Evolutionary conservation across 306 rosid species (phyloP).

Genomic region (Trifolium repens): DNA sequence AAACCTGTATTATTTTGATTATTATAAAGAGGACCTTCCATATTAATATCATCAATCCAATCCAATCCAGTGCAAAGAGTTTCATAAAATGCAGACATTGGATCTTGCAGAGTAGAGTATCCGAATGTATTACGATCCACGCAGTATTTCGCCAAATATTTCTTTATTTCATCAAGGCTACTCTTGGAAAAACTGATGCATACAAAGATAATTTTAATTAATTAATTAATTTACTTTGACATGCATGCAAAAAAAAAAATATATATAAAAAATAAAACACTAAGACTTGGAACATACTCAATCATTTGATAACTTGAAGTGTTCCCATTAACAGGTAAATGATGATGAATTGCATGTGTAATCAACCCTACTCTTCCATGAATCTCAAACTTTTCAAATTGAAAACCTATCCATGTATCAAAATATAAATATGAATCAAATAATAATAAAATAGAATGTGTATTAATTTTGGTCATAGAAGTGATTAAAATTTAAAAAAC

Average conservation of each 20-base stretch:
- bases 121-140: slow-evolving; percentile 47
- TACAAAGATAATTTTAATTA: not conserved
- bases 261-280: too few species aligned
- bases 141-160: slow-evolving; percentile 51
- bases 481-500: not conserved
- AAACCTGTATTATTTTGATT: slow-evolving; percentile 42
- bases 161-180: slow-evolving; percentile 57
- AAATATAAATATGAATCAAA: not conserved
- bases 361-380: slow-evolving; percentile 71
- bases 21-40: slow-evolving; percentile 32
- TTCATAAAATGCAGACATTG: slow-evolving; percentile 61
- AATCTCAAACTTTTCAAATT: slow-evolving; percentile 62
- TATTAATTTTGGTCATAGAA: not conserved
- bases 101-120: slow-evolving; percentile 56
- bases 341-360: slow-evolving; percentile 62
- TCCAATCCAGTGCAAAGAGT: slow-evolving; percentile 67
- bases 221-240: not conserved
- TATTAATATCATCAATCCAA: slow-evolving; percentile 46
- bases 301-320: slow-evolving; percentile 36
- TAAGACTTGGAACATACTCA: slow-evolving; percentile 8
- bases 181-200: slow-evolving; percentile 57
- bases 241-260: not conserved
- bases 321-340: not conserved
- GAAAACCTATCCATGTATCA: slow-evolving; percentile 43
- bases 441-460: not conserved